Base-by-base conservation (phyloP, 805 yeast species). In the Pichia membranifaciens region DNA sequence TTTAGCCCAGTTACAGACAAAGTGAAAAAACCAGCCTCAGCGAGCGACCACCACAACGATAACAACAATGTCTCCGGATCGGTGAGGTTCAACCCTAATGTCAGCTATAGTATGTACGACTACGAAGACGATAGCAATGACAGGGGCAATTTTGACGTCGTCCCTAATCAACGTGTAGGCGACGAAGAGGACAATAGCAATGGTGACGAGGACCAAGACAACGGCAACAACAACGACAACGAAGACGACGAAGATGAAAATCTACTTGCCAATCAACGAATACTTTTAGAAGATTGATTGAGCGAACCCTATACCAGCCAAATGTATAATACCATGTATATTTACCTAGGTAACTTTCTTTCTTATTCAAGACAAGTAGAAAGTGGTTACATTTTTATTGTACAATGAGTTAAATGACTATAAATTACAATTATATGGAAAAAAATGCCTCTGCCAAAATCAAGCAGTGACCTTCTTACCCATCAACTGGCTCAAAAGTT, bases 401-500 rank as follows among this genome's bases (percentile, higher is more conserved):
- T 25, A 25, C 29, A 25, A 25, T 25, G 29, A 25, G 8, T 9
- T 34, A 34, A n/a, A 34, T 34, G 37, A 34, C 20, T 34, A 38
- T 38, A 38, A 10, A 20, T 38, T 25, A 25, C 29, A 25, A 10
- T 8, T 25, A 25, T 25, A 25, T 25, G 7, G 7, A n/a, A n/a
- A n/a, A n/a, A n/a, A n/a, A 25, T 25, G 29, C 10, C 10, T 25
- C 29, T 25, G 29, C 10, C 29, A 6, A 33, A 12, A 6, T 29
- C 48, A 58, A 25, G 53, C 58, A 28, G 54, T 46, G 17, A 61
- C 54, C 36, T 60, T 61, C 51, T 84, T 86, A 25, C 95, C 82
- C 81, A 89, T 82, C 60, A 89, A 71, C 64, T 88, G 96, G 49
- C 81, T 87, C 57, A 89, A 73, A 58, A 89, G 73, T 60, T 88